Evolutionary conservation across 2,329 filamentous ascomycete species (phyloP), one percentile per base, ranked within the genome.

Genomic region (Botryosphaeria agaves): DNA sequence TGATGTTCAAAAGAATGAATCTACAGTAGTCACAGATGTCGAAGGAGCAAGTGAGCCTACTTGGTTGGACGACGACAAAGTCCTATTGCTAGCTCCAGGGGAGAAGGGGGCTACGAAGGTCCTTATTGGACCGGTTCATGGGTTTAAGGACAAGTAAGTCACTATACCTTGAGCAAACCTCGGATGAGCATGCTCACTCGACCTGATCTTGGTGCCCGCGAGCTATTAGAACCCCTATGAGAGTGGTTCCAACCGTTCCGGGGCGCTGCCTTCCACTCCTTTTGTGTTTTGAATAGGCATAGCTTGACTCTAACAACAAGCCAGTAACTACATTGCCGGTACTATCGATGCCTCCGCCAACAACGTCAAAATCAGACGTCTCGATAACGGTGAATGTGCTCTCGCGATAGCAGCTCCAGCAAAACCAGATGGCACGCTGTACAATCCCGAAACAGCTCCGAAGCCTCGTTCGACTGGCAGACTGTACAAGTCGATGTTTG

Each of bases 1-100:
- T 24, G 72, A 87, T 41, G 62, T 84, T 34, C 57, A 65, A 27
- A 70, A 67, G 5, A 75, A 76, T 19, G 63, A 76, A 30, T 75
- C 75, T 3, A 69, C 62, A 3, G 52, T 74, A 8, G 59, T 92
- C 7, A 76, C 71, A 28, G 66, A 76, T 31, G 70, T 80, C 37
- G 47, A 63, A 15, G 62, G 64, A 33, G 72, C 74, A 30, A 72
- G 67, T 33, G 80, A 87, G 47, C 71, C 82, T 7, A 66, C 70
- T 28, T 93, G 84, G 84, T 57, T 93, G 19, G 70, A 80, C 25
- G 65, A 71, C 72, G 42, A 67, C 67, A 31, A 50, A 70, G 49
- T 72, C 52, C 65, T 60, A 45, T 76, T 61, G 38, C 57, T 70
- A 28, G 51, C 53, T 32, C 56, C 57, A 7, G 49, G 48, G 9